Conservation (phyloP, 768 basidiomycete species). For the Serendipita indica region DNA sequence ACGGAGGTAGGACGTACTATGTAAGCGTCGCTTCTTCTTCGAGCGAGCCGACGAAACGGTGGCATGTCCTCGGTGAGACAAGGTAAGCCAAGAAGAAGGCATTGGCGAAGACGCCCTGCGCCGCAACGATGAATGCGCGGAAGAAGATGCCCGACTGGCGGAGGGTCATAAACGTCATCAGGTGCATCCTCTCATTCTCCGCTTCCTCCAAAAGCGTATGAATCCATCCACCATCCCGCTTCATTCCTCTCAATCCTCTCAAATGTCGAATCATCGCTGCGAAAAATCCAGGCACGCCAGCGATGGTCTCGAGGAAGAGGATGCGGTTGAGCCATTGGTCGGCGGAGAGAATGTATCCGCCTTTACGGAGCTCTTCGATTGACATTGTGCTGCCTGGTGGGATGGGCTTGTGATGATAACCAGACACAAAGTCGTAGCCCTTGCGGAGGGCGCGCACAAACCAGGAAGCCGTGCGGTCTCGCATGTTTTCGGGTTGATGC, state of each 20-base stretch:
- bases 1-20: conserved; percentile 40
- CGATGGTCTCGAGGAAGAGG: conserved; percentile 72
- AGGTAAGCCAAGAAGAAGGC: conserved; percentile 59
- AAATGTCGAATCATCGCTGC: conserved; percentile 79
- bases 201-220: conserved; percentile 88
- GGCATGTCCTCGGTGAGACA: conserved; percentile 56
- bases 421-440: conserved; percentile 70
- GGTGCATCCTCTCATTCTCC: conserved; percentile 65
- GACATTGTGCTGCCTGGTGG: conserved; percentile 49
- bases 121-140: conserved; percentile 68
- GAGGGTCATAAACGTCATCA: conserved; percentile 89
- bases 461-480: conserved; percentile 24
- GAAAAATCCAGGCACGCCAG: conserved; percentile 93
- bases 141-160: conserved; percentile 67
- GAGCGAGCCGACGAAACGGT: conserved; percentile 82
- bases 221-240: conserved; percentile 62
- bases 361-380: conserved; percentile 54
- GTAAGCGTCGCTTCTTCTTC: conserved; percentile 94
- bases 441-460: conserved; percentile 25
- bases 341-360: conserved; percentile 59
- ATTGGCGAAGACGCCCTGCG: conserved; percentile 75
- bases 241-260: conserved; percentile 72
- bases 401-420: conserved; percentile 64
- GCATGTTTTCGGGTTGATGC: conserved; percentile 40
- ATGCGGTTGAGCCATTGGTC: conserved; percentile 61